These are phyloP conservation scores for Leccinum variabile DNA, from an alignment of 1,284 basidiomycete genomes.

Conservation along the genomic window DNA sequence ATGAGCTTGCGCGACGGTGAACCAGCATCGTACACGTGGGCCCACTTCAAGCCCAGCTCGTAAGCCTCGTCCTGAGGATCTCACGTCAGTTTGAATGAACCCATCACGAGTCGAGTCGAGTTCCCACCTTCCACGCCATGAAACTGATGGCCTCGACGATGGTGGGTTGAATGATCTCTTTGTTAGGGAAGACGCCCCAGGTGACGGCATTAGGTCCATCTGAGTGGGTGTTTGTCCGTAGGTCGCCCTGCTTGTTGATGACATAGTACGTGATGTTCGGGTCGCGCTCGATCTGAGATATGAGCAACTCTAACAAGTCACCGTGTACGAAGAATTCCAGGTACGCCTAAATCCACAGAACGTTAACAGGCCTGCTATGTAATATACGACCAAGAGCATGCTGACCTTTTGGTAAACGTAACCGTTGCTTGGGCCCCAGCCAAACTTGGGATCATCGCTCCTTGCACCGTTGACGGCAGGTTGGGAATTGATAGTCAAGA, in stretches of 20 bases:
- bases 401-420: slow-evolving; percentile 96
- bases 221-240: slow-evolving; percentile 88
- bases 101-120: slow-evolving; percentile 1
- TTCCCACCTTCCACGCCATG: slow-evolving; percentile 89
- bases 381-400: slow-evolving; percentile 10
- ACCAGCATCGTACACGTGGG: slow-evolving; percentile 79
- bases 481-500: slow-evolving; percentile 97
- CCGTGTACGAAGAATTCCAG: slow-evolving; percentile 94
- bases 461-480: slow-evolving; percentile 92
- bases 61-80: slow-evolving; percentile 86
- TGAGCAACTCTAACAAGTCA: slow-evolving; percentile 69
- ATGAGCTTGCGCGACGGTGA: slow-evolving; percentile 81
- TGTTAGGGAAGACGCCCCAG: slow-evolving; percentile 98
- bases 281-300: slow-evolving; percentile 86
- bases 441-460: slow-evolving; percentile 85
- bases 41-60: slow-evolving; percentile 94
- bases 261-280: slow-evolving; percentile 95
- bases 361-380: neutral
- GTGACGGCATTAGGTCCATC: slow-evolving; percentile 98
- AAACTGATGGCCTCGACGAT: slow-evolving; percentile 97
- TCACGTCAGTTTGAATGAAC: neutral
- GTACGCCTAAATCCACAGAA: slow-evolving; percentile 68
- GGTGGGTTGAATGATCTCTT: slow-evolving; percentile 97
- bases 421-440: slow-evolving; percentile 94
- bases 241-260: slow-evolving; percentile 89